These are phyloP conservation scores for Sporobolomyces roseus DNA, from an alignment of 768 basidiomycete genomes.

Conservation along the genomic window DNA sequence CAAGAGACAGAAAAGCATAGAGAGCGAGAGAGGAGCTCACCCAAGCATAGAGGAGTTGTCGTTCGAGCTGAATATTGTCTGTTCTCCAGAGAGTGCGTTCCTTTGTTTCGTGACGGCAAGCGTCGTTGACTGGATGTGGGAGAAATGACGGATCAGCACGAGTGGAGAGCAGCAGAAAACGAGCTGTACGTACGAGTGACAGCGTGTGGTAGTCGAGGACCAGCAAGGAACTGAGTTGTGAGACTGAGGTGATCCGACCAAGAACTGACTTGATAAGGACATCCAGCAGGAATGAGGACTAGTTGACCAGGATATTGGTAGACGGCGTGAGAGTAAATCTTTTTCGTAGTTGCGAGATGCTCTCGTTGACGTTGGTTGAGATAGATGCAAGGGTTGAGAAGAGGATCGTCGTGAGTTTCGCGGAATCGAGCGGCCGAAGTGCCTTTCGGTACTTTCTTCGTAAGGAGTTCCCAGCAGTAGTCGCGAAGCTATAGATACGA, in stretches of 20 bases:
- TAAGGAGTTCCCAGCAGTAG: constrained; percentile 20
- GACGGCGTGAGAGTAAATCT: constrained; percentile 19
- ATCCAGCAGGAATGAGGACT: constrained; percentile 37
- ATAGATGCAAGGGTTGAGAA: constrained; percentile 22
- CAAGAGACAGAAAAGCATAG: background rate
- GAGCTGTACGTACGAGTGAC: background rate
- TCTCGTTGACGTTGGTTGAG: constrained; percentile 25
- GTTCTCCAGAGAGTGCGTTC: constrained; percentile 17
- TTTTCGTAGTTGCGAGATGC: constrained; percentile 8
- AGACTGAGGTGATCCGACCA: constrained; percentile 37
- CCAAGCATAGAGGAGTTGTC: constrained; percentile 27
- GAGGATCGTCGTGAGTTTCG: constrained; percentile 30
- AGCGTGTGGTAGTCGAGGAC: background rate
- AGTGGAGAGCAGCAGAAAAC: constrained; percentile 18
- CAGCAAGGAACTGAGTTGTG: constrained; percentile 24
- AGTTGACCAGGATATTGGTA: constrained; percentile 38
- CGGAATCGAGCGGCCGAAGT: background rate
- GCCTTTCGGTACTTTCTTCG: background rate
- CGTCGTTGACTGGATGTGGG: background rate
- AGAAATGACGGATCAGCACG: background rate
- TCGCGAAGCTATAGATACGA: constrained; percentile 23
- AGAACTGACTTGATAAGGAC: constrained; percentile 32
- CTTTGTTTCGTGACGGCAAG: constrained; percentile 12
- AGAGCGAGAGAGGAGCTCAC: background rate
- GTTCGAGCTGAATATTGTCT: constrained; percentile 26